These are phyloP conservation scores for Ceratobasidium sp. DNA, from an alignment of 1,284 basidiomycete species.

Conservation along the genomic window DNA sequence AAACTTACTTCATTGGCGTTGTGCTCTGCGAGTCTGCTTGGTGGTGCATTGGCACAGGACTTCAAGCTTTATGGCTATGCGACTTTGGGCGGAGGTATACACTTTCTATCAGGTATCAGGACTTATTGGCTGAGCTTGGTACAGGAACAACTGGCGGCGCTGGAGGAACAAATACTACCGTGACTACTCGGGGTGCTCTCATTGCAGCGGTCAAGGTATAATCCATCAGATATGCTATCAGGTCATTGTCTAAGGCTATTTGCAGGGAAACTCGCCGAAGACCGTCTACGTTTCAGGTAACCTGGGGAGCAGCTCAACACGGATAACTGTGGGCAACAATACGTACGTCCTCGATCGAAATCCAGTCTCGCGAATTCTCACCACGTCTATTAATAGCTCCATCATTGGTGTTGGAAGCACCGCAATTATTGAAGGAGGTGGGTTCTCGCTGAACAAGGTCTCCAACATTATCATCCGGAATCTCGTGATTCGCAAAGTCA, in stretches of 20 bases:
- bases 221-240: neutral
- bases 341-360: conserved; percentile 14
- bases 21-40: conserved; percentile 1
- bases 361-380: neutral
- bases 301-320: conserved; percentile 15
- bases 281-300: conserved; percentile 52
- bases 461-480: conserved; percentile 33
- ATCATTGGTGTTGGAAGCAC: conserved; percentile 29
- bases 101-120: neutral
- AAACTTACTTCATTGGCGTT: conserved; percentile 1
- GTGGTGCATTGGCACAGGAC: conserved; percentile 19
- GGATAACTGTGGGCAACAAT: conserved; percentile 13
- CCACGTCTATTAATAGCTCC: neutral
- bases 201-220: conserved; percentile 27
- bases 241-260: neutral
- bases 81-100: conserved; percentile 17
- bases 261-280: conserved; percentile 52
- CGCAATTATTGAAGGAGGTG: conserved; percentile 28
- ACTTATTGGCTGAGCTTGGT: neutral
- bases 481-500: conserved; percentile 27
- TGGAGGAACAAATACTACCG: conserved; percentile 14
- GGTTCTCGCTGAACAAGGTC: conserved; percentile 21
- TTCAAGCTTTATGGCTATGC: conserved; percentile 27
- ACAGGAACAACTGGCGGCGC: conserved; percentile 26
- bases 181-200: conserved; percentile 17